Conservation (phyloP, 768 basidiomycete species). For the Amanita polypyramis region DNA sequence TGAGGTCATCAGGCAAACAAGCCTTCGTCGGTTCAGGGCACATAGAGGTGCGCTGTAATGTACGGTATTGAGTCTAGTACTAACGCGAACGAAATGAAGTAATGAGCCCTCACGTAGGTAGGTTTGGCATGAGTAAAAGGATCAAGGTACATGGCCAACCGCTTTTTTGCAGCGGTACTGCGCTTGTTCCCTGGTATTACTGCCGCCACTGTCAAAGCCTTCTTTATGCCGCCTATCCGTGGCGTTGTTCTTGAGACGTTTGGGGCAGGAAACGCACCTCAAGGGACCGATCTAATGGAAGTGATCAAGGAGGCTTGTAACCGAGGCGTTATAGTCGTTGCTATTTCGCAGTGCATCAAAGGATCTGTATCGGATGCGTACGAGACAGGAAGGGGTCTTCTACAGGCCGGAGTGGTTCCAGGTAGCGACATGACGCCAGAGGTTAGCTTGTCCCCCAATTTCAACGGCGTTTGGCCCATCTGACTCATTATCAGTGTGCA, state of each 20-base stretch:
- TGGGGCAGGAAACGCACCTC: constrained; percentile 89
- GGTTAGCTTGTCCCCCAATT: constrained; percentile 26
- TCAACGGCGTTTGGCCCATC: neutral
- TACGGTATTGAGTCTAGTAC: constrained; percentile 3
- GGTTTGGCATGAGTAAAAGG: constrained; percentile 15
- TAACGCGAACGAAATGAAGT: constrained; percentile 25
- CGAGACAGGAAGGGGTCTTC: constrained; percentile 62
- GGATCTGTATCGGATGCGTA: constrained; percentile 83
- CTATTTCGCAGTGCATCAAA: constrained; percentile 84
- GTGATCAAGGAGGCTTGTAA: constrained; percentile 75
- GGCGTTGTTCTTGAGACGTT: constrained; percentile 89
- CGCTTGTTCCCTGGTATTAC: constrained; percentile 87
- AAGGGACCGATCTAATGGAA: constrained; percentile 63
- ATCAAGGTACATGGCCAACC: constrained; percentile 2
- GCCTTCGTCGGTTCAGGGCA: constrained; percentile 64
- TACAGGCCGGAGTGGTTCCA: constrained; percentile 67
- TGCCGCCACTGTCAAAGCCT: constrained; percentile 60
- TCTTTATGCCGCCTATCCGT: constrained; percentile 60
- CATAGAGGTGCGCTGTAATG: constrained; percentile 50
- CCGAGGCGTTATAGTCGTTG: constrained; percentile 79
- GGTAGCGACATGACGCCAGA: constrained; percentile 97
- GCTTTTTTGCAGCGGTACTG: constrained; percentile 46
- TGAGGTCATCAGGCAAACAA: constrained; percentile 76
- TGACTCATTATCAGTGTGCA: constrained; percentile 51
- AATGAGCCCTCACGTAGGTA: constrained; percentile 76